Evolutionary conservation across 2,329 filamentous ascomycete species (phyloP).

Genomic region (Verticillium dahliae): DNA sequence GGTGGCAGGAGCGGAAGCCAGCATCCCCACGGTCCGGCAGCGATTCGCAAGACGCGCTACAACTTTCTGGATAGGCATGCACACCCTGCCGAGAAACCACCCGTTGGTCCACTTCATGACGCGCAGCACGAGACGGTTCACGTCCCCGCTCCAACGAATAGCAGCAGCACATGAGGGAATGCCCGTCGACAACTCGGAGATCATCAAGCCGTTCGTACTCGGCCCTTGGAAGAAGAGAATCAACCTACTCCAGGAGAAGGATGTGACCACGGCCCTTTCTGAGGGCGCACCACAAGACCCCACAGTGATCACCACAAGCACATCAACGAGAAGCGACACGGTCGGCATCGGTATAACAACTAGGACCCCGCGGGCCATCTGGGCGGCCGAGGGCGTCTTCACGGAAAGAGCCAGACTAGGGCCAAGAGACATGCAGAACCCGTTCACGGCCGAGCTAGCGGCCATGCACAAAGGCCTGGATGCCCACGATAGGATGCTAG

Average conservation of each 20-base stretch:
- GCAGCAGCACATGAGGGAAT: conserved; percentile 12
- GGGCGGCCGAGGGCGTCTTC: not conserved
- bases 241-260: not conserved
- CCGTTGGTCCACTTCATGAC: not conserved
- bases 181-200: conserved; percentile 4
- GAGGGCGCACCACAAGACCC: not conserved
- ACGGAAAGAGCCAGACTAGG: not conserved
- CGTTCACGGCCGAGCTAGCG: conserved; percentile 7
- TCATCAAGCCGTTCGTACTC: not conserved
- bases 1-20: conserved; percentile 3
- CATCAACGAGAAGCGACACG: not conserved
- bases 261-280: not conserved
- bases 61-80: not conserved
- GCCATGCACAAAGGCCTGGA: not conserved
- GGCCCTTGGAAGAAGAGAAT: not conserved
- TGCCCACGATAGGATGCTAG: not conserved
- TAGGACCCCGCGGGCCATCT: not conserved
- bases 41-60: not conserved
- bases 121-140: not conserved
- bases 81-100: not conserved
- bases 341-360: not conserved
- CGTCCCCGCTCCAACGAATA: not conserved
- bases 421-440: not conserved
- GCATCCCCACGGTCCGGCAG: conserved; percentile 1
- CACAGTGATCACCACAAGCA: not conserved